These are phyloP conservation scores for Sclerotinia minor DNA, from an alignment of 2,329 filamentous ascomycete species.

Conservation along the genomic window DNA sequence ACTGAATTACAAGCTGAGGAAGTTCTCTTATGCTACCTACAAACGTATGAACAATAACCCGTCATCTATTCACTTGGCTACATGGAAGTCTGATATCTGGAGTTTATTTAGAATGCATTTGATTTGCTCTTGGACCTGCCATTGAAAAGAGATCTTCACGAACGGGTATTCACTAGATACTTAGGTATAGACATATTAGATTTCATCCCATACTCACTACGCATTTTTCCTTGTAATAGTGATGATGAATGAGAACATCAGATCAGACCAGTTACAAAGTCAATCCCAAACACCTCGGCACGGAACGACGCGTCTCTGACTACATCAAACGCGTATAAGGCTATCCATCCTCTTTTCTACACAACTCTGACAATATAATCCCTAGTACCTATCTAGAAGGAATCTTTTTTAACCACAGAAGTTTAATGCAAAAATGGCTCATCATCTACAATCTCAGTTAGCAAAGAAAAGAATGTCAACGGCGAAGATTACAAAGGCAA, in stretches of 20 bases:
- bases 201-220: neutral
- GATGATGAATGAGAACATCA: neutral
- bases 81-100: too few relatives aligned
- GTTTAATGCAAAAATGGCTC: neutral
- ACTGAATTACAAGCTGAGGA: neutral
- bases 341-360: neutral
- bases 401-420: neutral
- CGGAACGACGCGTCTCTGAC: neutral
- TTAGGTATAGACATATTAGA: neutral
- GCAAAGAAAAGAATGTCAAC: slow-evolving; percentile 4
- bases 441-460: neutral
- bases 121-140: neutral
- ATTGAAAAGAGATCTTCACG: neutral
- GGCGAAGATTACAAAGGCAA: neutral
- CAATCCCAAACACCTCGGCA: neutral
- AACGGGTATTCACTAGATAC: neutral
- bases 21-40: neutral
- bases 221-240: neutral
- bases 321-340: neutral
- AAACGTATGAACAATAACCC: neutral
- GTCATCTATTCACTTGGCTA: neutral
- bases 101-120: neutral
- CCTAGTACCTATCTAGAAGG: neutral
- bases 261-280: neutral
- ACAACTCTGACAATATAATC: neutral